phyloP scores from a whole-genome alignment of 371 early-diverging fungal species.

The Mortierella sp. region DNA sequence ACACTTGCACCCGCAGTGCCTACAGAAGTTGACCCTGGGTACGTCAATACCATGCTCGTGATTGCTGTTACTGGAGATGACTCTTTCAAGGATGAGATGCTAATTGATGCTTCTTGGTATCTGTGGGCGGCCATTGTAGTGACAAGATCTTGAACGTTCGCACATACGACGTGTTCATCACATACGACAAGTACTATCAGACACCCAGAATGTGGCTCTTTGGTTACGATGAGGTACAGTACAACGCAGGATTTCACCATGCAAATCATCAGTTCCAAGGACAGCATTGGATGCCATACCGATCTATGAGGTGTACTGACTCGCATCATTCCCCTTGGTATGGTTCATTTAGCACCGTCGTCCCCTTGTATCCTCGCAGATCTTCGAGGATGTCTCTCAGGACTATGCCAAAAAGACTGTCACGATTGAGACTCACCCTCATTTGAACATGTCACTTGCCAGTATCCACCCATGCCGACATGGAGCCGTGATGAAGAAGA shows the following conservation, averaged over 20 bases:
- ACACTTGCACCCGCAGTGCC: constrained; percentile 47
- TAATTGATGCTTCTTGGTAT: neutral
- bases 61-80: too few relatives aligned
- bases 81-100: neutral
- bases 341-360: constrained; percentile 64
- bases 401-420: constrained; percentile 98
- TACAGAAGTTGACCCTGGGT: constrained; percentile 37
- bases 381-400: constrained; percentile 96
- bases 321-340: too few relatives aligned
- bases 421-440: constrained; percentile 96
- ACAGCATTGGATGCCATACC: too few relatives aligned
- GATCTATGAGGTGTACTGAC: too few relatives aligned
- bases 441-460: constrained; percentile 84
- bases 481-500: constrained; percentile 96
- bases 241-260: too few relatives aligned
- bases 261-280: too few relatives aligned
- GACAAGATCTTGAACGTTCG: constrained; percentile 93
- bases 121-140: constrained; percentile 17
- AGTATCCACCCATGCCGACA: constrained; percentile 98
- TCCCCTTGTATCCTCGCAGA: constrained; percentile 85
- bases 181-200: constrained; percentile 98
- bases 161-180: constrained; percentile 96
- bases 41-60: constrained; percentile 8
- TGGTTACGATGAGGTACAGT: constrained; percentile 89
- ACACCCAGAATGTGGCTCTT: constrained; percentile 97